Conservation (phyloP, 139 green algal genomes). For the Chlorella sp. region DNA sequence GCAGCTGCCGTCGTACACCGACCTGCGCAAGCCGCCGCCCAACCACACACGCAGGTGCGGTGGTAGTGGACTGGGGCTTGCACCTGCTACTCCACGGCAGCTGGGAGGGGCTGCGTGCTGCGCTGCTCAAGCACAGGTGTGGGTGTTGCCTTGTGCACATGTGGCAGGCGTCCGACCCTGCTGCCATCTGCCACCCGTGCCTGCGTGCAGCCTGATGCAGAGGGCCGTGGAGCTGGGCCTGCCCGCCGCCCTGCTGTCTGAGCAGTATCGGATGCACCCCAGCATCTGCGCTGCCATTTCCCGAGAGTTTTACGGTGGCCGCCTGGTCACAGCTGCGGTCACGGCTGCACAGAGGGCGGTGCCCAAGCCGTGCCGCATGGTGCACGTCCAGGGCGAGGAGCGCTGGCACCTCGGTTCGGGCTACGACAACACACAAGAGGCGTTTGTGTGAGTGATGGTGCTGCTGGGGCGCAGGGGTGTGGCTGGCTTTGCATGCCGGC, state of each 20-base stretch:
- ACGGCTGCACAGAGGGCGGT: background rate
- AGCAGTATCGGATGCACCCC: constrained; percentile 31
- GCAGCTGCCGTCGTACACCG: constrained; percentile 22
- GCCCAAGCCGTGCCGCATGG: background rate
- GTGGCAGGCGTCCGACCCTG: background rate
- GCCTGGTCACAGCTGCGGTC: background rate
- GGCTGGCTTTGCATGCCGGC: no score
- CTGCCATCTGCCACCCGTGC: no score
- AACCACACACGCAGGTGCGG: constrained; percentile 13
- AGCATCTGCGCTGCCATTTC: constrained; percentile 7
- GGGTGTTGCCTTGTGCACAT: background rate
- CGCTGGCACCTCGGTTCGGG: background rate
- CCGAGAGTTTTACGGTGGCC: background rate
- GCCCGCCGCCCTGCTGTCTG: background rate
- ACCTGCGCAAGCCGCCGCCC: constrained; percentile 1
- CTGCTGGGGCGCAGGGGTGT: background rate
- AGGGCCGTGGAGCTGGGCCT: background rate
- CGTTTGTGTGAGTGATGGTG: background rate
- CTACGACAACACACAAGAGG: background rate
- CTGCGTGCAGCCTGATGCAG: constrained; percentile 10
- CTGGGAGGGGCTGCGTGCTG: background rate
- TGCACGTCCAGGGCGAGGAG: constrained; percentile 5
- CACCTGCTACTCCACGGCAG: background rate
- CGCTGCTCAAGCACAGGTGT: background rate
- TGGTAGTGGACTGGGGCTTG: background rate